phyloP scores from a whole-genome alignment of 345 rosid species.

The Arabis hirsuta region DNA sequence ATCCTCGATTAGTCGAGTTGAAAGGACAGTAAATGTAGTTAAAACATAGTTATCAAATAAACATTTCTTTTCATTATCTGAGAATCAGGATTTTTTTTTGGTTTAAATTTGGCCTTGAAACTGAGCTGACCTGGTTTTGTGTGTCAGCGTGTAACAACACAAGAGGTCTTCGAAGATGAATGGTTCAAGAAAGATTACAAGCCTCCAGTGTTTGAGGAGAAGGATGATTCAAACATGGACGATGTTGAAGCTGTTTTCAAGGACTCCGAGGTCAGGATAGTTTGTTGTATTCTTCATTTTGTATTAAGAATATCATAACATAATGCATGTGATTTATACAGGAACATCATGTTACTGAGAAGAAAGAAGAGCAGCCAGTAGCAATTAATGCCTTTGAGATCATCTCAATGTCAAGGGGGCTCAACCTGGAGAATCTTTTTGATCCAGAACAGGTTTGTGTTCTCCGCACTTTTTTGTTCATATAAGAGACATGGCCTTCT shows the following conservation, averaged over 20 bases:
- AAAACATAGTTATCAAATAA: neutral
- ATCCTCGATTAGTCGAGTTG: neutral
- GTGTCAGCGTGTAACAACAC: conserved; percentile 78
- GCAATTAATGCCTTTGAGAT: conserved; percentile 94
- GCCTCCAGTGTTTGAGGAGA: conserved; percentile 85
- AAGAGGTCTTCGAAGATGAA: conserved; percentile 80
- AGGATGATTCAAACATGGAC: conserved; percentile 67
- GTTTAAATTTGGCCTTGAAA: neutral
- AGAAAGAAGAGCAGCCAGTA: conserved; percentile 80
- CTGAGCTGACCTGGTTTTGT: conserved; percentile 23
- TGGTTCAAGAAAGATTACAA: conserved; percentile 92
- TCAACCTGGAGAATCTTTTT: conserved; percentile 84
- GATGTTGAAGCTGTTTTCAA: conserved; percentile 93
- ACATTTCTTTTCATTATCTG: neutral
- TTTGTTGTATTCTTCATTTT: neutral
- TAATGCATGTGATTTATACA: conserved; percentile 36
- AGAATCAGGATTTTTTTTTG: neutral
- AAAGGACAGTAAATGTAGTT: conserved; percentile 6
- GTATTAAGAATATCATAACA: neutral
- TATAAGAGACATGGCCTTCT: neutral
- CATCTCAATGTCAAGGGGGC: conserved; percentile 89
- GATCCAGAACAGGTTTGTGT: conserved; percentile 76
- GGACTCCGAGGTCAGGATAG: conserved; percentile 69
- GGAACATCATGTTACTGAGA: conserved; percentile 90
- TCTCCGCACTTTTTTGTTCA: no score